A percentile compares a stretch with the other conserved stretches of the same genome.
Conservation (phyloP, 1,139 yeast species). For the Scheffersomyces segobiensis region DNA sequence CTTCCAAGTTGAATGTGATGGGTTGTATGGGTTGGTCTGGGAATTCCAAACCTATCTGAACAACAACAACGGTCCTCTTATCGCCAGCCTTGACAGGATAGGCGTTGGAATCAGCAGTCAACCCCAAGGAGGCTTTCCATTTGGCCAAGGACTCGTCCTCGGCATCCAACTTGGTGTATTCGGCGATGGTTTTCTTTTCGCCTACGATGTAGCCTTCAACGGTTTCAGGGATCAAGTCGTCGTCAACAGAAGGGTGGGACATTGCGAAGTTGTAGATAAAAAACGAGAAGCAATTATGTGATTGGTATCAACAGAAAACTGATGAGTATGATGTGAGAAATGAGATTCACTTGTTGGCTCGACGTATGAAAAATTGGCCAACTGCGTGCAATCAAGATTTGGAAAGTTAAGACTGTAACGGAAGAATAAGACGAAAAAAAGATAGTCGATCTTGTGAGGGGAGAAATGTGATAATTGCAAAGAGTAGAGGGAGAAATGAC, state of each 20-base stretch:
- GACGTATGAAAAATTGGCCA: not conserved
- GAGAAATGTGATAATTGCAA: not conserved
- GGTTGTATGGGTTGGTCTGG: slow-evolving; percentile 63
- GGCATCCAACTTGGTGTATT: slow-evolving; percentile 81
- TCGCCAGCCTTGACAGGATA: slow-evolving; percentile 73
- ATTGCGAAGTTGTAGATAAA: slow-evolving; percentile 6
- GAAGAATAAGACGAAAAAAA: not conserved
- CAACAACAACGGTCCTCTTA: slow-evolving; percentile 72
- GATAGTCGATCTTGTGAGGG: not conserved
- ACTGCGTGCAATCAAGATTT: not conserved
- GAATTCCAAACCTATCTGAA: slow-evolving; percentile 71
- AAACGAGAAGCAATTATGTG: not conserved
- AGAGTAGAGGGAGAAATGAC: not conserved
- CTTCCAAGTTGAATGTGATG: slow-evolving; percentile 65
- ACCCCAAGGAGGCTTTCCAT: slow-evolving; percentile 91
- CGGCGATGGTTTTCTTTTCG: slow-evolving; percentile 83
- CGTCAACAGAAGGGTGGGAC: slow-evolving; percentile 32
- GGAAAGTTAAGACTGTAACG: not conserved
- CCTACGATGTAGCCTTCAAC: slow-evolving; percentile 74
- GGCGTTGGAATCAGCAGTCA: slow-evolving; percentile 53
- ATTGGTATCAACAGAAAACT: not conserved
- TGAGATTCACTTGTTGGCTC: not conserved
- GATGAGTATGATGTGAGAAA: too few relatives aligned
- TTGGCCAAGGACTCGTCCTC: slow-evolving; percentile 88
- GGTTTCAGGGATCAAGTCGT: slow-evolving; percentile 64